A percentile compares a stretch with the other conserved stretches of the same genome.
These are phyloP conservation scores for Aureobasidium leucospermi DNA, from an alignment of 2,329 filamentous ascomycete species.

Conservation along the genomic window DNA sequence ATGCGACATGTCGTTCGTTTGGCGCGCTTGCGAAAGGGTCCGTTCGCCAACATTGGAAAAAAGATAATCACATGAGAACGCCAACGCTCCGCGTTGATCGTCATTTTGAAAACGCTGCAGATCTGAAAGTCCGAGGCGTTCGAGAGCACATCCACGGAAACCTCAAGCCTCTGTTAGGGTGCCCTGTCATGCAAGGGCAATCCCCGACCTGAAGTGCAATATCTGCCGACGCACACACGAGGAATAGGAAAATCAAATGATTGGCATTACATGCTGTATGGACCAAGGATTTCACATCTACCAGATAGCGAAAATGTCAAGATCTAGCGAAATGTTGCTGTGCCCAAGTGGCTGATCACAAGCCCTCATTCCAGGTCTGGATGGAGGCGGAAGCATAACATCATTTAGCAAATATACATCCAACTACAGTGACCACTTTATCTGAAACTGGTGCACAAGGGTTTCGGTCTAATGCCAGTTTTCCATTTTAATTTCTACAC, in stretches of 20 bases:
- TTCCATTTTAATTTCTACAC: background rate
- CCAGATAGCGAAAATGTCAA: too few relatives aligned
- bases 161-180: background rate
- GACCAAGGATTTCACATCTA: too few relatives aligned
- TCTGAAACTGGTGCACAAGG: background rate
- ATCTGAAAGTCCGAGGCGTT: constrained; percentile 1
- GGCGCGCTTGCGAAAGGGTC: constrained; percentile 7
- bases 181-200: background rate
- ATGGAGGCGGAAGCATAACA: too few relatives aligned
- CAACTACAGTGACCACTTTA: background rate
- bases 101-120: constrained; percentile 4
- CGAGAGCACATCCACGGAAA: background rate
- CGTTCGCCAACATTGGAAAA: background rate
- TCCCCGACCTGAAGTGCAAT: background rate
- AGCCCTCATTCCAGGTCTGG: too few relatives aligned
- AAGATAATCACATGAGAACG: constrained; percentile 10
- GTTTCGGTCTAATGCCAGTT: background rate
- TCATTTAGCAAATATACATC: too few relatives aligned
- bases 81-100: constrained; percentile 2
- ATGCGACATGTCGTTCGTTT: constrained; percentile 8
- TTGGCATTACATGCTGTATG: too few relatives aligned
- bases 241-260: too few relatives aligned
- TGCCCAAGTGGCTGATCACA: too few relatives aligned
- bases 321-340: too few relatives aligned
- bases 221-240: background rate